Base-by-base conservation (phyloP, 805 yeast genomes). In the Pichia cephalocereana region DNA sequence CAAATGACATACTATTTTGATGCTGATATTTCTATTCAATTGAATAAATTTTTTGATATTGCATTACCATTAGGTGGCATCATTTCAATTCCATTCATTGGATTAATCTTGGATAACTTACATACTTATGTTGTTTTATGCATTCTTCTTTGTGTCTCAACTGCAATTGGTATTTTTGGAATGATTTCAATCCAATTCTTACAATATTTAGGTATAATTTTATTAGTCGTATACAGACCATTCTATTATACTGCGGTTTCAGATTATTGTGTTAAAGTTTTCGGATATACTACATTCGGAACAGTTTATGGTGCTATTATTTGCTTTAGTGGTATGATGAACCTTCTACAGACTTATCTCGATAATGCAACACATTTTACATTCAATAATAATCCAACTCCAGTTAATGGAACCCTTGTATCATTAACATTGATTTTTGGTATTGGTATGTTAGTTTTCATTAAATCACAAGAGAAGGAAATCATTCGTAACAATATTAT, bases 221-320 rank as follows among this genome's bases (percentile, higher is more conserved):
- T 85, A 31, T 69, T 90, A 54, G 97, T 88, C 11, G 70, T 86
- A 2, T 89, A 86, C 66, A 75, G 98, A 63, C 96, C 98, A 11
- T 86, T 90, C 60, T 89, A 86, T 61, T 91, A 90, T 66, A 90
- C 98, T 2, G 86, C 95, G 2, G 87, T 89, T 8, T 85, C 96
- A 1, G 97, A 91, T 65, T 88, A 82, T 63, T 78, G 89, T 58
- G 95, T 96, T 30, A 90, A 90, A 62, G 91, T 90, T 32, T 90
- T 91, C 68, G 98, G 98, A 0, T 89, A 85, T 65, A 82, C 80
- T 47, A 88, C 95, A 1, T 90, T 91, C 66, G 97, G 97, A 37
- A 85, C 89, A 1, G 82, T 91, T 8, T 91, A 91, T 61, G 98
- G 98, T 1, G 67, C 90, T 18, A 74, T 89, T 58, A 87, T 89